Percentiles rank a stretch among this genome's conserved stretches.
Conservation (phyloP, 2,329 filamentous ascomycete species). For the Scytalidium lignicola region DNA sequence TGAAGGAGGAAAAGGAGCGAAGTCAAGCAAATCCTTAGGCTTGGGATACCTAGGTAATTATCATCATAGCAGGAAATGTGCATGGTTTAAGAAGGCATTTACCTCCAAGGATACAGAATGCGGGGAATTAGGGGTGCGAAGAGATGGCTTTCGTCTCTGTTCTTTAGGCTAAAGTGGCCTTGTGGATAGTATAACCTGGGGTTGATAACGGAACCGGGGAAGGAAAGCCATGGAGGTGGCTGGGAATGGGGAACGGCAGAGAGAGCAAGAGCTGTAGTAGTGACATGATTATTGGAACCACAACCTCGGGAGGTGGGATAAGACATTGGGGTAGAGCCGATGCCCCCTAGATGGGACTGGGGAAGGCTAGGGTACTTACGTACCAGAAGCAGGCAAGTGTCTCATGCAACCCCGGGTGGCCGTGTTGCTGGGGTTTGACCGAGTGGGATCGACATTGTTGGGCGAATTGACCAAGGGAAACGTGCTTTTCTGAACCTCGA, state of each 20-base stretch:
- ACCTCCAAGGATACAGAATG: not conserved
- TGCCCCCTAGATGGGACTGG: no score
- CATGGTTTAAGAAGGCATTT: not conserved
- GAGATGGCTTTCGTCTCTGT: not conserved
- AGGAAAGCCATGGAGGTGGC: not conserved
- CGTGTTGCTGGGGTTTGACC: not conserved
- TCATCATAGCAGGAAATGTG: not conserved
- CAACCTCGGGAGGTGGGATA: not conserved
- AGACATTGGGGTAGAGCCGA: not conserved
- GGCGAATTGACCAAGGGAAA: not conserved
- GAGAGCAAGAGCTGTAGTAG: not conserved
- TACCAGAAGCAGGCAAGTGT: no score
- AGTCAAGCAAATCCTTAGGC: not conserved
- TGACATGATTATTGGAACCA: not conserved
- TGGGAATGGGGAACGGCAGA: not conserved
- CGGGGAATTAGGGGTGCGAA: not conserved
- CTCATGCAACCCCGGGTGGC: not conserved
- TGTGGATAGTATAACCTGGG: not conserved
- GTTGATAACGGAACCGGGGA: not conserved
- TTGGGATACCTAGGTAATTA: not conserved
- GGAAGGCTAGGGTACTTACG: no score
- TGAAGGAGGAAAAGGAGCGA: not conserved
- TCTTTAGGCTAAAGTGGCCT: not conserved
- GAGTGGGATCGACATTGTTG: not conserved
- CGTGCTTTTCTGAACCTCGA: no score